Evolutionary conservation across 148 eudicot species (phyloP), one percentile per base, ranked within the genome.

Genomic region (Chenopodium album): DNA sequence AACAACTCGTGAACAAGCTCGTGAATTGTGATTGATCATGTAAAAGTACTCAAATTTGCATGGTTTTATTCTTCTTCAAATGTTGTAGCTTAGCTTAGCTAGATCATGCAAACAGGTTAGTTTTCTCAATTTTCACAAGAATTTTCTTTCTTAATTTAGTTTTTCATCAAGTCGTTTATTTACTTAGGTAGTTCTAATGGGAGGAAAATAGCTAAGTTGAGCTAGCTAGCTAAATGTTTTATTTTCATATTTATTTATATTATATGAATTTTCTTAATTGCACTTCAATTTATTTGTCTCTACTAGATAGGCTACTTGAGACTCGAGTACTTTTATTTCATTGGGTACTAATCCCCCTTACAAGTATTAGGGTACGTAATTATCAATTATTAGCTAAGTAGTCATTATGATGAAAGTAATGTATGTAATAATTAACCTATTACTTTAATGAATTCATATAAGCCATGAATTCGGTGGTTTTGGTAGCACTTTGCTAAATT

Each of bases 21-120:
- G 44, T 41, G 44, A 41, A 41, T 6, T 41, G 44, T 12, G 76
- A 77, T 34, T 74, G 32, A 48, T 75, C 76, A 44, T 34, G 5
- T 2, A 56, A 56, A 22, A 22, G 7, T 9, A 4, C 20, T 70
- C 48, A 66, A 66, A 11, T 66, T 29, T 22, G 11, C 41, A 16
- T 71, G 26, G 4, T 71, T 20, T 71, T 71, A 22, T 26, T 52
- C 63, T 50, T 74, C 41, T 26, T 50, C 12, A 34, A 71, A 5
- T 75, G 78, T 76, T 34, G 50, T 76, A 56, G 78, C 28, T 56
- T 76, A 31, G 48, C 44, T 47, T 76, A 76, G 78, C 62, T 56
- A 56, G 37, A 52, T 48, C 34, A 54, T 14, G 37, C 62, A 67
- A 67, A 14, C 16, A 32, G 44, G 73, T 77, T 77, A 41, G 70